phyloP scores from a whole-genome alignment of 1,284 basidiomycete species.

The Chiua sp. region DNA sequence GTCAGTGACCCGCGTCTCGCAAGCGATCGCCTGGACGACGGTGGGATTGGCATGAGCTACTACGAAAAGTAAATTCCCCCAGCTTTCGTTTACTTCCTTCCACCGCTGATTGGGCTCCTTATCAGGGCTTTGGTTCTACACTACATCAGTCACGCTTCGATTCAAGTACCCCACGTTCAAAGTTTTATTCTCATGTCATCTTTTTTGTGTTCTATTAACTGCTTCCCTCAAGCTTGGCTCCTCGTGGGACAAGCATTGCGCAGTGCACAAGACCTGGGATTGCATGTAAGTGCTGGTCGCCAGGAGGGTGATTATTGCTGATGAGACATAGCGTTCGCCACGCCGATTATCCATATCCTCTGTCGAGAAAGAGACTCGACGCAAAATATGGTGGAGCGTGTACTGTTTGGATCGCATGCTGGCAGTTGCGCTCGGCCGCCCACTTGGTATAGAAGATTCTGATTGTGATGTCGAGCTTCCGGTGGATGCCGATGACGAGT shows the following conservation, averaged over 20 bases:
- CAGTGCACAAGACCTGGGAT: conserved; percentile 85
- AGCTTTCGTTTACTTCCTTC: not conserved
- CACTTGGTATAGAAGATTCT: conserved; percentile 77
- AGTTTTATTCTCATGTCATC: conserved; percentile 87
- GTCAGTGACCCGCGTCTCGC: conserved; percentile 74
- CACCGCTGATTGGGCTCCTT: conserved; percentile 14
- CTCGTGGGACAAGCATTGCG: conserved; percentile 87
- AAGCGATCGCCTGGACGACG: conserved; percentile 67
- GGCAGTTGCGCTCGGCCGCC: conserved; percentile 83
- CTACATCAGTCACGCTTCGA: conserved; percentile 85
- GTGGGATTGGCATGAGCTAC: conserved; percentile 85
- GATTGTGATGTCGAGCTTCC: conserved; percentile 87
- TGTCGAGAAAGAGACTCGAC: conserved; percentile 85
- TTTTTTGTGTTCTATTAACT: conserved; percentile 89
- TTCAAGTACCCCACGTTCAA: conserved; percentile 85
- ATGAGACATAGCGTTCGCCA: conserved; percentile 70
- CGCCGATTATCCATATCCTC: conserved; percentile 70
- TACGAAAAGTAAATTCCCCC: conserved; percentile 72
- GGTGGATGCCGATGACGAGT: conserved; percentile 80
- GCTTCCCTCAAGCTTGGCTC: conserved; percentile 90
- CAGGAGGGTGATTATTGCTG: conserved; percentile 7
- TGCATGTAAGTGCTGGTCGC: conserved; percentile 67
- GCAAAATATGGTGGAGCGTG: conserved; percentile 92
- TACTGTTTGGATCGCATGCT: conserved; percentile 91
- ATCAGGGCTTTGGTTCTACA: conserved; percentile 83